A percentile compares a stretch with the other conserved stretches of the same genome.
These are phyloP conservation scores for Pseudohalonectria lignicola DNA, from an alignment of 2,329 filamentous ascomycete genomes.

Conservation along the genomic window DNA sequence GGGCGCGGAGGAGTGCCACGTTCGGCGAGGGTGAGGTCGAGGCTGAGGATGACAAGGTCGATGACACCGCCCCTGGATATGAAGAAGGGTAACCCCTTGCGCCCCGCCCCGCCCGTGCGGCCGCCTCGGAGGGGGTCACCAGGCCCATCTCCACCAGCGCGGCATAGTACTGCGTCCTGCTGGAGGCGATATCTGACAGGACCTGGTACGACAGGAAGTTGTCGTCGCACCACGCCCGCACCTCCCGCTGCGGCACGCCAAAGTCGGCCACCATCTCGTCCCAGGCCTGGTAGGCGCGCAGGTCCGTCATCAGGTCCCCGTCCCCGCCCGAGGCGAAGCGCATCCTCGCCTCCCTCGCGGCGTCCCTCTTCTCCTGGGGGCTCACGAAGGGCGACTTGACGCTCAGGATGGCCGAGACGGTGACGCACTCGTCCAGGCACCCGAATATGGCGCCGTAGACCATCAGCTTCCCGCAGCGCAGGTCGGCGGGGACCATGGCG, in stretches of 20 bases:
- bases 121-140: constrained; percentile 32
- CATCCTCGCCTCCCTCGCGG: constrained; percentile 65
- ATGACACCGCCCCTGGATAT: constrained; percentile 12
- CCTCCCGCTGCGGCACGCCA: constrained; percentile 42
- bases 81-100: constrained; percentile 3
- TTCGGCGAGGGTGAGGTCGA: not conserved
- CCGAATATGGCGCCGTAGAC: constrained; percentile 91
- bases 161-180: constrained; percentile 73
- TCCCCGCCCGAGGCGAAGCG: constrained; percentile 65
- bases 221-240: constrained; percentile 70
- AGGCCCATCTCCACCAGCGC: constrained; percentile 82
- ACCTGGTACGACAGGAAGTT: constrained; percentile 80
- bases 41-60: constrained; percentile 2
- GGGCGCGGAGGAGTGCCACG: constrained; percentile 48
- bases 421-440: constrained; percentile 79
- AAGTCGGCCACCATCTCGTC: constrained; percentile 50
- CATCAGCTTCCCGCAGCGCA: constrained; percentile 89
- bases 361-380: constrained; percentile 71
- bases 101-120: constrained; percentile 21
- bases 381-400: constrained; percentile 72
- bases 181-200: constrained; percentile 79
- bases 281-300: constrained; percentile 79
- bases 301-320: constrained; percentile 81
- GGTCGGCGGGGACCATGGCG: constrained; percentile 88
- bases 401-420: constrained; percentile 86